Base-by-base conservation (phyloP, 2,329 filamentous ascomycete species). In the Sporothrix phasma region DNA sequence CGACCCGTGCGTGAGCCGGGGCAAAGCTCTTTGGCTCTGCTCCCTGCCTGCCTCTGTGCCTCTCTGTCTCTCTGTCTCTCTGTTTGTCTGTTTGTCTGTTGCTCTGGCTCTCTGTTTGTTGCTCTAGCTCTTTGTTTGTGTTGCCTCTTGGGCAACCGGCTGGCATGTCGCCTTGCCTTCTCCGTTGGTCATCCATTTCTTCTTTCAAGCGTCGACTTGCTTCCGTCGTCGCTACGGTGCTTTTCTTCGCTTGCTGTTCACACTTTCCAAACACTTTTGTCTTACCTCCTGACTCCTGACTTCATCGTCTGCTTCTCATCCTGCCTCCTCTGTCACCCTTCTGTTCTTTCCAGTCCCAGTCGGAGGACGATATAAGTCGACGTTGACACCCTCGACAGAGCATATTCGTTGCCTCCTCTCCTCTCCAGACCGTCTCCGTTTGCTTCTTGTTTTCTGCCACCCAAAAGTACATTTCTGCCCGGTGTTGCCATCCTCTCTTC, bases 381-480 rank as follows among this genome's bases (percentile, higher is more conserved):
- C 58, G 29, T 46, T 31, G 39, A 7, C 43, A 34, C 3, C 58
- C 39, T 47, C 58, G 26, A 26, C 10, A 24, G 1, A 39, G 17
- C 51, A 56, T 39, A 31, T 56, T 22, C 24, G 11, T 39, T 15
- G 51, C 11, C 11, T 56, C 31, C 39, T 22, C 17, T 13, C 2
- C 39, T 37, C 34, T 58, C 24, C 51, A 43, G 54, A 41, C 54
- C 22, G 37, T 49, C 15, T 5, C 13, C 26, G 13, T 31, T 54
- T n/a, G 11, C 49, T 39, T 43, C 26, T 46, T 49, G n/a, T n/a
- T 37, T 54, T 26, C 29, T n/a, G 3, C 39, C 39, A 10, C 34
- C 62, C 62, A 59, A 63, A 63, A 63, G 59, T 64, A 64, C 43
- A 49, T 47, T 24, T 53, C 60, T 37, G 51, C 46, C 60, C 34